phyloP scores from a whole-genome alignment of 2,329 filamentous ascomycete species.

The Grosmannia huntii region DNA sequence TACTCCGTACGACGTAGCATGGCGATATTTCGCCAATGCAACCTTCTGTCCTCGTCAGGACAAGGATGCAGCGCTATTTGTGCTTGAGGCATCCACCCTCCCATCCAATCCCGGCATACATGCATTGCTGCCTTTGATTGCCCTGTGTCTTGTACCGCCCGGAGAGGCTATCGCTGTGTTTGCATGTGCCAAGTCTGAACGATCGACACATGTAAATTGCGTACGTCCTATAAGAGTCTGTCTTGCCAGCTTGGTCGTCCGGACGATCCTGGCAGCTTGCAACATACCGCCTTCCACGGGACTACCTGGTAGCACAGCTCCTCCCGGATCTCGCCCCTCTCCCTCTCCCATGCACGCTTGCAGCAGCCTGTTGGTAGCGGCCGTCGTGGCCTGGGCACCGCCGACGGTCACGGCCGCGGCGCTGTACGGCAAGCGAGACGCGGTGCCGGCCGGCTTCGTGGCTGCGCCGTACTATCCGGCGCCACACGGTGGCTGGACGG shows the following conservation, averaged over 20 bases:
- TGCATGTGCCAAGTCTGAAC: too few relatives aligned
- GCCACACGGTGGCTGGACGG: slow-evolving; percentile 57
- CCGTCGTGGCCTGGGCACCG: not conserved
- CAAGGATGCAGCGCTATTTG: not conserved
- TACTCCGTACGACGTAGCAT: too few relatives aligned
- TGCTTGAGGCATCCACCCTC: not conserved
- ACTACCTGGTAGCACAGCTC: too few relatives aligned
- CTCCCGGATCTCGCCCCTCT: not conserved
- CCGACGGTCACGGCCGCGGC: slow-evolving; percentile 4
- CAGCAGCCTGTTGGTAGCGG: not conserved
- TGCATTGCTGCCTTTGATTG: not conserved
- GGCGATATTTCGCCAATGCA: not conserved
- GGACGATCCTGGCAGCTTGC: too few relatives aligned
- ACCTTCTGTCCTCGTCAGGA: not conserved
- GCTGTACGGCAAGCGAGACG: slow-evolving; percentile 12
- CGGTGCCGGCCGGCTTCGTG: slow-evolving; percentile 23
- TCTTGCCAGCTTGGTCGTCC: too few relatives aligned
- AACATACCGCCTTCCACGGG: too few relatives aligned
- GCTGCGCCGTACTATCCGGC: slow-evolving; percentile 58
- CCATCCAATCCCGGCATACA: not conserved
- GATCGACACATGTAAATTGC: too few relatives aligned
- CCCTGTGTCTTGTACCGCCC: not conserved
- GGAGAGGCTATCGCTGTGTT: too few relatives aligned
- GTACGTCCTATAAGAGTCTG: too few relatives aligned
- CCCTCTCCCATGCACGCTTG: not conserved